A percentile compares a stretch with the other conserved stretches of the same genome.
phyloP scores from a whole-genome alignment of 345 rosid species.

The Erodium maritimum region DNA sequence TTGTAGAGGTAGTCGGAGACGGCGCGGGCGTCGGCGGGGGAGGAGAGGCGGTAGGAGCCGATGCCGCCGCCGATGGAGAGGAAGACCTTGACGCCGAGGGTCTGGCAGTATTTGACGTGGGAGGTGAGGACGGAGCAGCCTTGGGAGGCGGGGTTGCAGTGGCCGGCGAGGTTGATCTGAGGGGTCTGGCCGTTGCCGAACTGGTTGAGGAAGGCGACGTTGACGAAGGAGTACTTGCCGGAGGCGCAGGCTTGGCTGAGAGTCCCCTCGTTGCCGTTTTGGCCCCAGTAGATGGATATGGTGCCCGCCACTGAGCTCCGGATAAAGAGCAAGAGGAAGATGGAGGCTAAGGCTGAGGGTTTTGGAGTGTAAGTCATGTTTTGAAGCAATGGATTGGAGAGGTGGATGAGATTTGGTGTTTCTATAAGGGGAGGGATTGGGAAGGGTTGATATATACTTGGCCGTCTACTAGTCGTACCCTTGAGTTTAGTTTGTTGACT shows the following conservation, averaged over 20 bases:
- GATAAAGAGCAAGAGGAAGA: constrained; percentile 13
- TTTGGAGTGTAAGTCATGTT: no score
- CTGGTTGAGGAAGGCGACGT: constrained; percentile 40
- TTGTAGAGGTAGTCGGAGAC: constrained; percentile 18
- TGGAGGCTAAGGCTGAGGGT: neutral
- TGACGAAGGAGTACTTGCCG: constrained; percentile 31
- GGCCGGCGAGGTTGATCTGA: constrained; percentile 44
- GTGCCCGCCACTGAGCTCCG: constrained; percentile 13
- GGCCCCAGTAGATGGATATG: constrained; percentile 44
- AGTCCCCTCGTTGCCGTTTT: constrained; percentile 43
- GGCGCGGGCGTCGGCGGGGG: constrained; percentile 30
- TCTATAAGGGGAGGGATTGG: no score
- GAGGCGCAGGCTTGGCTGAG: constrained; percentile 34
- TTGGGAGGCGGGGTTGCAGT: constrained; percentile 31
- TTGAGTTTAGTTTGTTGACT: no score
- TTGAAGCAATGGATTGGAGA: no score
- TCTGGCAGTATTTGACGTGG: constrained; percentile 31
- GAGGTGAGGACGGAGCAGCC: constrained; percentile 26
- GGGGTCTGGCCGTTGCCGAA: constrained; percentile 44
- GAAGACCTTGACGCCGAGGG: constrained; percentile 41
- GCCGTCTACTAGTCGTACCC: no score
- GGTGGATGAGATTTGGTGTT: no score
- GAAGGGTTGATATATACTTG: no score
- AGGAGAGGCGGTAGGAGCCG: constrained; percentile 35
- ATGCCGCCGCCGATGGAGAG: constrained; percentile 47